A percentile compares a stretch with the other conserved stretches of the same genome.
phyloP scores from a whole-genome alignment of 352 stramenopile genomes.

The Pilasporangium apinafurcum region DNA sequence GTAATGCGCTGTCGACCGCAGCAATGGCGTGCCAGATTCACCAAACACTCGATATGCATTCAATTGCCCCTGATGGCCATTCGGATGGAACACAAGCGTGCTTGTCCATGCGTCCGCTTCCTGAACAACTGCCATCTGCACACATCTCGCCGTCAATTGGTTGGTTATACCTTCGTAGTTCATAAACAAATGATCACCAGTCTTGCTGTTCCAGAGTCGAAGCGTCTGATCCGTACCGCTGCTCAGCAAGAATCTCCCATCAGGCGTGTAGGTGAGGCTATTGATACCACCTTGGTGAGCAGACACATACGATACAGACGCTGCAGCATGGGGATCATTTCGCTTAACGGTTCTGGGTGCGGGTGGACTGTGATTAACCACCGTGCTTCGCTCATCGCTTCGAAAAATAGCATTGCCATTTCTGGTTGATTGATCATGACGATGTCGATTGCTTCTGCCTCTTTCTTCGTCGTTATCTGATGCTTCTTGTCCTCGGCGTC shows the following conservation, averaged over 20 bases:
- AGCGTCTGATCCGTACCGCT: conserved; percentile 54
- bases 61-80: conserved; percentile 41
- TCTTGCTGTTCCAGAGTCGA: conserved; percentile 52
- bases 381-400: too few relatives aligned
- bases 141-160: conserved; percentile 20
- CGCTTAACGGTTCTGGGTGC: too few relatives aligned
- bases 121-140: conserved; percentile 58
- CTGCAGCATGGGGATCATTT: conserved; percentile 51
- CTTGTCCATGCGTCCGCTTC: conserved; percentile 37
- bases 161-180: conserved; percentile 45
- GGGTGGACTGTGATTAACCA: too few relatives aligned
- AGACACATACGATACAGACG: conserved; percentile 32
- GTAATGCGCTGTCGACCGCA: conserved; percentile 46
- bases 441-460: neutral
- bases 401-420: too few relatives aligned
- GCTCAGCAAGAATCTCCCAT: conserved; percentile 59
- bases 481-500: conserved; percentile 3
- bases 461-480: neutral
- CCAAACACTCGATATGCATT: conserved; percentile 45
- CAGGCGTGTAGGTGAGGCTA: conserved; percentile 53
- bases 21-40: conserved; percentile 23
- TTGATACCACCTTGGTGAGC: conserved; percentile 52
- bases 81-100: conserved; percentile 58
- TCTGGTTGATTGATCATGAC: conserved; percentile 5
- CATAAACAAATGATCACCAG: conserved; percentile 61